Conservation (phyloP, 2,329 filamentous ascomycete species). For the Epichloe bromicola region DNA sequence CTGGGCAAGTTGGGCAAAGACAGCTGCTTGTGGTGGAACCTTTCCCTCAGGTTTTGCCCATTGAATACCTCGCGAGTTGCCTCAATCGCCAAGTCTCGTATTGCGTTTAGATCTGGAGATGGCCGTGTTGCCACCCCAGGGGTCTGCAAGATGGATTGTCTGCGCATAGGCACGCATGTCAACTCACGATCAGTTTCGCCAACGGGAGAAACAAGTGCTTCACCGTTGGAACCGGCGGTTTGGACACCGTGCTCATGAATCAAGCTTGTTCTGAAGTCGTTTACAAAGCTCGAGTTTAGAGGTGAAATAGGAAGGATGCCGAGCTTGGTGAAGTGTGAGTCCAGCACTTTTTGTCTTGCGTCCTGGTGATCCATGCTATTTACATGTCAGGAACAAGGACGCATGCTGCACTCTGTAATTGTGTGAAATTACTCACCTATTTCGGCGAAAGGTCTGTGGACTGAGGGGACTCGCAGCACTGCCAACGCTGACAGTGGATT, state of each 20-base stretch:
- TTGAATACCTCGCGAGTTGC: too few relatives aligned
- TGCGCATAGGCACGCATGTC: slow-evolving; percentile 34
- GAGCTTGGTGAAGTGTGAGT: background rate
- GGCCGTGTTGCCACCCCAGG: slow-evolving; percentile 34
- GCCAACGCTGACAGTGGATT: background rate
- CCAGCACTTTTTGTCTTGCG: background rate
- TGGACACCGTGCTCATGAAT: background rate
- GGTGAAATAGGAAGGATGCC: background rate
- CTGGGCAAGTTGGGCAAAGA: slow-evolving; percentile 19
- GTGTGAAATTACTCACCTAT: background rate
- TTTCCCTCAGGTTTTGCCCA: background rate
- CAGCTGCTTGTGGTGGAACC: slow-evolving; percentile 13
- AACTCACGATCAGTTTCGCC: background rate
- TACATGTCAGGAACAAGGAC: background rate
- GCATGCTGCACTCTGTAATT: background rate
- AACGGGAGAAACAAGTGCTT: background rate
- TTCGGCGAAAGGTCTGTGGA: background rate
- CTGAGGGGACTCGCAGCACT: background rate
- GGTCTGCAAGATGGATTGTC: slow-evolving; percentile 34
- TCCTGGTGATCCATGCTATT: background rate
- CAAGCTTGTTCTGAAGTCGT: slow-evolving; percentile 8
- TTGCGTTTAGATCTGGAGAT: slow-evolving; percentile 3
- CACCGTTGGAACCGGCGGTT: background rate
- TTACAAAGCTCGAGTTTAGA: background rate
- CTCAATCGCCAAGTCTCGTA: too few relatives aligned